Evolutionary conservation across 331 rosid genomes (phyloP).

Genomic region (Arachis monticola): DNA sequence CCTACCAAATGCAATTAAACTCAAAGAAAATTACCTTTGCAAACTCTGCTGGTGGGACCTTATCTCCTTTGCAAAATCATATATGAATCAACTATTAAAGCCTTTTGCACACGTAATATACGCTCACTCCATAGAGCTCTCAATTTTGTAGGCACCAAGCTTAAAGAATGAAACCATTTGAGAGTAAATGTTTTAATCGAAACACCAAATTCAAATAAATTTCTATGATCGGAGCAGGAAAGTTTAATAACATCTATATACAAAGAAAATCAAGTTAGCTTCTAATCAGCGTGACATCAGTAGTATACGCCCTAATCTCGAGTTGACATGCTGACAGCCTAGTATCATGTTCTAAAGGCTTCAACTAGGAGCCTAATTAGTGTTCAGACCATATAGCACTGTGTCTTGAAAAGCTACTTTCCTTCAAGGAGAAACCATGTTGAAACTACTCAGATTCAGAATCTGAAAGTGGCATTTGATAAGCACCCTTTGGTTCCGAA

Average conservation of each 20-base stretch:
- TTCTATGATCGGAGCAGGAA: neutral
- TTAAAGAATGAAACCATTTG: neutral
- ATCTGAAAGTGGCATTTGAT: slow-evolving; percentile 63
- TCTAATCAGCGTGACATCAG: neutral
- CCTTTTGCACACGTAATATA: no score
- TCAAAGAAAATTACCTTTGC: no score
- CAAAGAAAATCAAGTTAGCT: no score
- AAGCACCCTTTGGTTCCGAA: slow-evolving; percentile 66
- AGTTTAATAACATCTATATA: no score
- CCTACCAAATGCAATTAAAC: no score
- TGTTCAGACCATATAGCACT: slow-evolving; percentile 21
- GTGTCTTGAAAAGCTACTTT: slow-evolving; percentile 18
- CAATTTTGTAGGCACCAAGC: no score
- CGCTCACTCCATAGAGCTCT: no score
- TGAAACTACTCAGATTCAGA: slow-evolving; percentile 73
- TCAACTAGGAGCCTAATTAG: slow-evolving; percentile 12
- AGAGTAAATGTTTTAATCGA: neutral
- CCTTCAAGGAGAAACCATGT: slow-evolving; percentile 29
- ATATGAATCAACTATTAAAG: no score
- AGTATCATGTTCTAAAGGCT: slow-evolving; percentile 10
- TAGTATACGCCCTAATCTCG: slow-evolving; percentile 1
- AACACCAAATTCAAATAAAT: slow-evolving; percentile 1
- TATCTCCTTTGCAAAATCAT: no score
- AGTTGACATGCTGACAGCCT: neutral
- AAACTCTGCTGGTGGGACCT: no score